Conservation (phyloP, 2,329 filamentous ascomycete genomes). For the Ophiostoma tasmaniense region DNA sequence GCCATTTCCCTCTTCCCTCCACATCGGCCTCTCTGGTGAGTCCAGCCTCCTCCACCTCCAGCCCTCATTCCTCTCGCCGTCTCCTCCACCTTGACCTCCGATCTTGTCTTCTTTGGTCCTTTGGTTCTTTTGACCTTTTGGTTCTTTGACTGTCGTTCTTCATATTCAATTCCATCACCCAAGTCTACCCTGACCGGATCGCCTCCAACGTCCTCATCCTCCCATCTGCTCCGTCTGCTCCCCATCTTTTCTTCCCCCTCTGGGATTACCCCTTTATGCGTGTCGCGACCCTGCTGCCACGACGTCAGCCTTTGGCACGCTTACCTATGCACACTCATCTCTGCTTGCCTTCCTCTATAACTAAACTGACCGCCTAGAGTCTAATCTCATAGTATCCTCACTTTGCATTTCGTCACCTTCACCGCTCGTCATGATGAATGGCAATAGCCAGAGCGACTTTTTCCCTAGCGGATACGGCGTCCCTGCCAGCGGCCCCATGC, state of each 20-base stretch:
- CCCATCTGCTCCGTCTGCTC: neutral
- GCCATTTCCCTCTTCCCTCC: neutral
- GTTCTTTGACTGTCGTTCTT: neutral
- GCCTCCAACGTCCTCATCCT: neutral
- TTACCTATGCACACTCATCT: neutral
- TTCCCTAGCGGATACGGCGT: conserved; percentile 65
- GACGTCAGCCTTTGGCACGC: neutral
- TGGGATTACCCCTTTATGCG: conserved; percentile 1
- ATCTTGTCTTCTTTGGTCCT: conserved; percentile 5
- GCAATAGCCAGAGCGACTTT: conserved; percentile 48
- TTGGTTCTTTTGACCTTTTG: neutral
- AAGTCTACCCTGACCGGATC: neutral
- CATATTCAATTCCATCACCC: neutral
- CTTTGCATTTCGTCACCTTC: neutral
- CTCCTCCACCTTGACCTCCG: neutral
- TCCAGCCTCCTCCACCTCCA: neutral
- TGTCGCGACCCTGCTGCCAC: conserved; percentile 3
- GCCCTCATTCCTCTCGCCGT: neutral
- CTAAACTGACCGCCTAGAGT: neutral
- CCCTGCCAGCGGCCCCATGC: conserved; percentile 51
- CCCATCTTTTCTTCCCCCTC: neutral
- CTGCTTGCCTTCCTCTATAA: neutral
- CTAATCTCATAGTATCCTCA: neutral
- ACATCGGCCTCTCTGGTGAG: neutral
- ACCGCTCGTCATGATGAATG: conserved; percentile 33